Evolutionary conservation across 176 grass and related monocot genomes (phyloP).

Genomic region (Eragrostis curvula): DNA sequence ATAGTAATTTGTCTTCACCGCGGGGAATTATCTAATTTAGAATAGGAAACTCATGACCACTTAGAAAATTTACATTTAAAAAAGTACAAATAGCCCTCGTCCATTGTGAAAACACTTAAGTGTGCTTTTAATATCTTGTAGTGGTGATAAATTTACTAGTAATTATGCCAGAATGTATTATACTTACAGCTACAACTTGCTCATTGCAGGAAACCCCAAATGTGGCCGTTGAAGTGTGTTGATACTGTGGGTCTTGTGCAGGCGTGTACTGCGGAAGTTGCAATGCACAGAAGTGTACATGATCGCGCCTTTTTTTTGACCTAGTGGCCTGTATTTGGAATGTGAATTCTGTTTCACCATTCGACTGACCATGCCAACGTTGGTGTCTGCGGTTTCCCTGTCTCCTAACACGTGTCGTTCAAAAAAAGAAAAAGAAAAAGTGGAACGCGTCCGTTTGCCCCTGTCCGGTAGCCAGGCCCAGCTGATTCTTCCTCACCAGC

Average conservation of each 20-base stretch:
- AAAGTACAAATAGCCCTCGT: too few relatives aligned
- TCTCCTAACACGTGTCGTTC: neutral
- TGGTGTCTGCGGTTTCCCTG: neutral
- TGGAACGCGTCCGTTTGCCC: too few relatives aligned
- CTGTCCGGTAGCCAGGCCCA: too few relatives aligned
- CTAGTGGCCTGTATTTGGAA: neutral
- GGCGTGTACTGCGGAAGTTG: slow-evolving; percentile 27
- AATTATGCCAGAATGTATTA: slow-evolving; percentile 4
- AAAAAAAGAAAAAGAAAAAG: too few relatives aligned
- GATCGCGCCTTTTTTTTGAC: slow-evolving; percentile 6
- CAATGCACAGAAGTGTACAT: slow-evolving; percentile 24
- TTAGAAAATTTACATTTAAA: too few relatives aligned
- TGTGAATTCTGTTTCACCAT: slow-evolving; percentile 8
- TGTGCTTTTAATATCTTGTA: neutral
- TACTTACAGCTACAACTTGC: slow-evolving; percentile 2
- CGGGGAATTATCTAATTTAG: too few relatives aligned
- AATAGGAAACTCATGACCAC: too few relatives aligned
- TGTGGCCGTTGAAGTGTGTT: slow-evolving; percentile 3
- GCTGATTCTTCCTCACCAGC: too few relatives aligned
- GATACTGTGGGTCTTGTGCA: neutral
- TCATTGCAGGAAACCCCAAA: slow-evolving; percentile 36
- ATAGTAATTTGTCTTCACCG: too few relatives aligned
- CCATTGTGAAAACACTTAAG: neutral
- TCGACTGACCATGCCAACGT: neutral
- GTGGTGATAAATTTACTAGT: neutral